Percentiles rank a stretch among this genome's conserved stretches.
Evolutionary conservation across 2,329 filamentous ascomycete genomes (phyloP).

Genomic region (Fonsecaea multimorphosa): DNA sequence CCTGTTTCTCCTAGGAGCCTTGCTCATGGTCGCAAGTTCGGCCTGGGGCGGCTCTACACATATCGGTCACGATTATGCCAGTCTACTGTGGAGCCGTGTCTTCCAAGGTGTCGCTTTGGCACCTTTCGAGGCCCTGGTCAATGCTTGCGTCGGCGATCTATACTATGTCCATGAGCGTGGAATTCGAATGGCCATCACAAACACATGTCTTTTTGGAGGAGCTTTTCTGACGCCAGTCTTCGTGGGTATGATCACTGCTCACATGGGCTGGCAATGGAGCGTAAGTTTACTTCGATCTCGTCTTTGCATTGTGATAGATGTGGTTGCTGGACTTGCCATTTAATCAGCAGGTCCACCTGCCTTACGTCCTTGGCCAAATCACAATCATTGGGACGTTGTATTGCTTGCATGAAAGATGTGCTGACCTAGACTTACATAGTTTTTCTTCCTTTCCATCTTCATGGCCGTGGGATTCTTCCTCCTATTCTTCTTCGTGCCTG

Average conservation of each 20-base stretch:
- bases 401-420: neutral
- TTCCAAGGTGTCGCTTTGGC: conserved; percentile 86
- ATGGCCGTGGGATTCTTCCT: conserved; percentile 71
- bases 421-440: conserved; percentile 47
- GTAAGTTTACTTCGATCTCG: conserved; percentile 46
- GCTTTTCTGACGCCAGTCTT: conserved; percentile 84
- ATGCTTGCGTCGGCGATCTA: conserved; percentile 85
- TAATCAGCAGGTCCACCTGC: neutral
- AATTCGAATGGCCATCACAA: conserved; percentile 82
- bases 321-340: neutral
- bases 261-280: conserved; percentile 38
- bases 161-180: conserved; percentile 84
- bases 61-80: conserved; percentile 70
- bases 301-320: conserved; percentile 40
- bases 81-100: conserved; percentile 76
- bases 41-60: conserved; percentile 73
- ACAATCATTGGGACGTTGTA: conserved; percentile 68
- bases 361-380: neutral
- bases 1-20: conserved; percentile 77
- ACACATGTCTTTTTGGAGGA: conserved; percentile 72
- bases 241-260: conserved; percentile 57
- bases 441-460: conserved; percentile 88
- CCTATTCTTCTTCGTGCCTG: conserved; percentile 79
- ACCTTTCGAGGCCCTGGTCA: conserved; percentile 88
- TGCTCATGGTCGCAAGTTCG: conserved; percentile 74